A percentile compares a stretch with the other conserved stretches of the same genome.
Evolutionary conservation across 352 stramenopile genomes (phyloP).

Genomic region (Pythium chondricola): DNA sequence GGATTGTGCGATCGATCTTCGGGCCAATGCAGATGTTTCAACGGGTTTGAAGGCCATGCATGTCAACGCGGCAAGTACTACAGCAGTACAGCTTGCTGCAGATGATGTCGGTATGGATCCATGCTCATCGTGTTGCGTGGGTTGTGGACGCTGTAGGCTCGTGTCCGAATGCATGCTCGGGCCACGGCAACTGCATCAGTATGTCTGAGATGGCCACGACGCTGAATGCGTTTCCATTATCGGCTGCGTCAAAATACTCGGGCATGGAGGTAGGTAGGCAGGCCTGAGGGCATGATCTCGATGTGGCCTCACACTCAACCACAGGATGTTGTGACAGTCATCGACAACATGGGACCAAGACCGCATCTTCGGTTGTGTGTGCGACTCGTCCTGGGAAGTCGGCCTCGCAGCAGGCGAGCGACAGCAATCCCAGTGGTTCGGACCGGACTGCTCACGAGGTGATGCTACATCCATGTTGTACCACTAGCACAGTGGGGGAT

Average conservation of each 20-base stretch:
- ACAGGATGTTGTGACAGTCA: no score
- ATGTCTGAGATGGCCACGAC: constrained; percentile 51
- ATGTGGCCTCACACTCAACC: no score
- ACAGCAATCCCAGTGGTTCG: constrained; percentile 87
- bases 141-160: constrained; percentile 10
- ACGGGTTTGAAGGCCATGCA: constrained; percentile 59
- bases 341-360: constrained; percentile 73
- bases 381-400: constrained; percentile 71
- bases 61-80: constrained; percentile 63
- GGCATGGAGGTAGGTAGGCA: constrained; percentile 31
- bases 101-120: neutral
- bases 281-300: no score
- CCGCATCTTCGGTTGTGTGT: constrained; percentile 69
- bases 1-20: constrained; percentile 46
- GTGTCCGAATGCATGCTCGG: constrained; percentile 61
- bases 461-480: neutral
- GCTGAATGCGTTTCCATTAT: constrained; percentile 52
- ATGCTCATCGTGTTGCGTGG: constrained; percentile 5
- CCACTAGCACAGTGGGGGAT: neutral
- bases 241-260: constrained; percentile 41
- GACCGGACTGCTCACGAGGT: constrained; percentile 78
- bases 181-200: constrained; percentile 65
- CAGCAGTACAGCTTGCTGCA: no score
- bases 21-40: constrained; percentile 60
- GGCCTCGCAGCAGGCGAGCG: constrained; percentile 62